Percentiles rank a stretch among this genome's conserved stretches.
Conservation (phyloP, 2,329 filamentous ascomycete species). For the Aspergillus luchuensis region DNA sequence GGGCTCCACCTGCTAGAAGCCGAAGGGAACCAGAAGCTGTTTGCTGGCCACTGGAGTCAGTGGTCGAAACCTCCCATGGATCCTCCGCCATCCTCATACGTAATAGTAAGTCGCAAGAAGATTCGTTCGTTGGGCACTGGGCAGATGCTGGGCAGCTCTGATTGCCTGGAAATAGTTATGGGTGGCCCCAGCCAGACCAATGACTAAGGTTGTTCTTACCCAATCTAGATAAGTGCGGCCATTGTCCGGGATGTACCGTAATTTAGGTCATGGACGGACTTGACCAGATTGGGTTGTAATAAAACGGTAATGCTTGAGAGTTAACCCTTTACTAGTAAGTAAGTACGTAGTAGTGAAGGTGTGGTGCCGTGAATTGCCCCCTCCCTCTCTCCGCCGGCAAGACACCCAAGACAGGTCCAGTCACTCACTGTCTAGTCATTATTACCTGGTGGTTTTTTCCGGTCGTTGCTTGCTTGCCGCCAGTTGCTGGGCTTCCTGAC, state of each 20-base stretch:
- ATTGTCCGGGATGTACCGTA: slow-evolving; percentile 3
- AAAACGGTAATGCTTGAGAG: background rate
- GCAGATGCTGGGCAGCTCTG: slow-evolving; percentile 3
- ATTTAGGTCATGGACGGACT: background rate
- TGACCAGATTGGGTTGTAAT: background rate
- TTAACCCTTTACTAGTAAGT: background rate
- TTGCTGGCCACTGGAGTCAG: background rate
- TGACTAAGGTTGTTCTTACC: slow-evolving; percentile 1
- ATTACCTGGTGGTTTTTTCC: background rate
- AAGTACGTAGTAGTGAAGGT: background rate
- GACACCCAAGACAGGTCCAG: background rate
- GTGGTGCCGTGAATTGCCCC: background rate
- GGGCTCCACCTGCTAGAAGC: slow-evolving; percentile 11
- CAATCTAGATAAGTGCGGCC: background rate
- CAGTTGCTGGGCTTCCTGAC: slow-evolving; percentile 1
- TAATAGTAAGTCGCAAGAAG: background rate
- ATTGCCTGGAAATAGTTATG: background rate
- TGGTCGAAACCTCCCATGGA: slow-evolving; percentile 1
- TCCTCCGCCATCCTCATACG: slow-evolving; percentile 1
- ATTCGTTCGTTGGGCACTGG: slow-evolving; percentile 5
- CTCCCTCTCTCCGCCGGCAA: background rate
- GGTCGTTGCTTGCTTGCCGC: background rate
- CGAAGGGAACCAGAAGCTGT: slow-evolving; percentile 3
- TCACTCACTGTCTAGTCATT: background rate
- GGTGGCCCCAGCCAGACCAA: background rate